Percentiles rank a stretch among this genome's conserved stretches.
Conservation (phyloP, 83 land plant genomes). For the Diphasiastrum complanatum region DNA sequence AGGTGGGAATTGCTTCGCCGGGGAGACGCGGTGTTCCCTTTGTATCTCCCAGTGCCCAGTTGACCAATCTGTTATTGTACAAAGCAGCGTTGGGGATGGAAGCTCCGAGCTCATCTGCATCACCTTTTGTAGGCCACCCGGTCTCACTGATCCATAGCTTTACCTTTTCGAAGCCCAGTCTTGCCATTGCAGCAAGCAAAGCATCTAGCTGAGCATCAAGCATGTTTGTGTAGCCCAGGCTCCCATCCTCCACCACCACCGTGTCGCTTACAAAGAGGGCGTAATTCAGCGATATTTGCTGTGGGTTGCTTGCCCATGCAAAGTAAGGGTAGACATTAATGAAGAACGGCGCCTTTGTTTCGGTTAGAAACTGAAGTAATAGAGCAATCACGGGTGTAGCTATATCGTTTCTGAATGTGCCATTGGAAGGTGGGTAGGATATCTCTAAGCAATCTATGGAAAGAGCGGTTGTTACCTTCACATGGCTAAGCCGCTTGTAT, state of each 20-base stretch:
- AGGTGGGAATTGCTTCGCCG: too few species aligned
- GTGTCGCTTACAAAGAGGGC: background rate
- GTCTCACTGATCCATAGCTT: background rate
- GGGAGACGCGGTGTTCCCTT: too few species aligned
- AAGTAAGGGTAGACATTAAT: too few species aligned
- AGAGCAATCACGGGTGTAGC: background rate
- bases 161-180: background rate
- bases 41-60: background rate
- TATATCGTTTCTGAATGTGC: background rate
- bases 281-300: constrained; percentile 1
- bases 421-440: constrained; percentile 3
- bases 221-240: background rate
- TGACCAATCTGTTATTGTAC: too few species aligned
- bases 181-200: background rate
- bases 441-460: too few species aligned
- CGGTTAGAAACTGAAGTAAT: background rate
- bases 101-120: background rate
- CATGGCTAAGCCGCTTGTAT: constrained; percentile 11
- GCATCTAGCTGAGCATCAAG: background rate
- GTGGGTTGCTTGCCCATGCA: constrained; percentile 3
- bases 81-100: background rate
- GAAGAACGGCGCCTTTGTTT: too few species aligned
- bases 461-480: too few species aligned
- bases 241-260: background rate
- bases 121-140: background rate